Percentiles rank a stretch among this genome's conserved stretches.
Conservation (phyloP, 129 eudicot species). For the Escallonia rubra region DNA sequence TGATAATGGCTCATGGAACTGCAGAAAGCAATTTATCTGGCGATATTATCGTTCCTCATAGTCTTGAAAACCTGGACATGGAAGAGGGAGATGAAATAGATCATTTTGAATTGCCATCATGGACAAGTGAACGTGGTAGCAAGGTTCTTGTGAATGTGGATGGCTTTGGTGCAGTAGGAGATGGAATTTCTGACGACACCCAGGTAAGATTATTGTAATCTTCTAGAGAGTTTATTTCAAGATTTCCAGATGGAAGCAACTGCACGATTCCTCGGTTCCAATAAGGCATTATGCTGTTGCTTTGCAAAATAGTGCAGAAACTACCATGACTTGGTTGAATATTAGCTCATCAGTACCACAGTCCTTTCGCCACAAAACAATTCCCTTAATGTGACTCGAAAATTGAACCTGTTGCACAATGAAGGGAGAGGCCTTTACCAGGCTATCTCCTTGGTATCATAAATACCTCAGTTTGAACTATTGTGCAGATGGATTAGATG, state of each 20-base stretch:
- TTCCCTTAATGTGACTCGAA: too few relatives aligned
- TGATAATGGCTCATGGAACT: conserved; percentile 35
- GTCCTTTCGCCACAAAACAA: background rate
- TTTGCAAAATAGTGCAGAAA: background rate
- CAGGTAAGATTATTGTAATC: conserved; percentile 40
- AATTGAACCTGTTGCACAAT: too few relatives aligned
- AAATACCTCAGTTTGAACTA: background rate
- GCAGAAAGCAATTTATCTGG: conserved; percentile 35
- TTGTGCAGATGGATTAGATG: background rate
- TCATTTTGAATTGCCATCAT: conserved; percentile 34
- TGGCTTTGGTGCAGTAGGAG: conserved; percentile 87
- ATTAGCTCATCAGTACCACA: background rate
- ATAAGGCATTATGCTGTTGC: background rate
- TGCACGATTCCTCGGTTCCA: too few relatives aligned
- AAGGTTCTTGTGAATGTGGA: conserved; percentile 79
- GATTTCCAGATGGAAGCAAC: too few relatives aligned
- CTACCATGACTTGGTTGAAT: background rate
- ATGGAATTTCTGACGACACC: conserved; percentile 93
- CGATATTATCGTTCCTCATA: conserved; percentile 22
- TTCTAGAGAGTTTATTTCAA: background rate
- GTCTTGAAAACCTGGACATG: conserved; percentile 40
- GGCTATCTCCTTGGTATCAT: background rate
- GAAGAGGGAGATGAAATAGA: conserved; percentile 52
- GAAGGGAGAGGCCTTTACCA: too few relatives aligned
- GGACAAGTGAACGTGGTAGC: conserved; percentile 51